Conservation (phyloP, 768 basidiomycete genomes). For the Panaeolus papilionaceus region DNA sequence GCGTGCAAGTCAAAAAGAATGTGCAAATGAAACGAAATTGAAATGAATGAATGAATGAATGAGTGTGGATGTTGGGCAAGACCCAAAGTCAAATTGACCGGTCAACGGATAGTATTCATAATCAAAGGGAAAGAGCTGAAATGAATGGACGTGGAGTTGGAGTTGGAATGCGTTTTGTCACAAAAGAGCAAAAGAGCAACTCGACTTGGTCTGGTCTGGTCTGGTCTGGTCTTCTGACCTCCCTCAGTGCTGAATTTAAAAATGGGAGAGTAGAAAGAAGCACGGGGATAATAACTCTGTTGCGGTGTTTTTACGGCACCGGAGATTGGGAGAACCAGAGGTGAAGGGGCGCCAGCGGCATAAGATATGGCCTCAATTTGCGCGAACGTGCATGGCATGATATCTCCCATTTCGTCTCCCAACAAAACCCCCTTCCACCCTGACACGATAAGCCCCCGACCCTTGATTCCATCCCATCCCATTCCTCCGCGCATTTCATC, state of each 20-base stretch:
- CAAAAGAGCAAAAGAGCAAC: no score
- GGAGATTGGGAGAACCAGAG: neutral
- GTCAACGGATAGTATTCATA: no score
- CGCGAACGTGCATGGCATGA: constrained; percentile 5
- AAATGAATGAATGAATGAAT: constrained; percentile 21
- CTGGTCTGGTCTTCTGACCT: neutral
- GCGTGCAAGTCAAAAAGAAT: constrained; percentile 20
- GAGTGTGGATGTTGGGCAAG: constrained; percentile 8
- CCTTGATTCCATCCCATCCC: constrained; percentile 11
- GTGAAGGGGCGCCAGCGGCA: neutral
- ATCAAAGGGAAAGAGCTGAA: no score
- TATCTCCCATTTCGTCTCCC: no score
- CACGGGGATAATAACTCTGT: neutral
- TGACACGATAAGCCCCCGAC: neutral
- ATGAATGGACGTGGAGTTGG: constrained; percentile 12
- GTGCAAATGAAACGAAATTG: constrained; percentile 18
- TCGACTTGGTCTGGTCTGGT: no score
- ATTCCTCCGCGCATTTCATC: constrained; percentile 5
- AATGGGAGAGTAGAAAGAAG: neutral
- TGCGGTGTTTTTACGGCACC: constrained; percentile 9
- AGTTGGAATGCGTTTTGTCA: neutral
- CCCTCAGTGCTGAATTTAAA: no score
- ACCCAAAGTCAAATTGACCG: constrained; percentile 10
- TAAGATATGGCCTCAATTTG: constrained; percentile 9
- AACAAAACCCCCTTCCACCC: neutral